These are phyloP conservation scores for Ophiosphaerella herpotricha DNA, from an alignment of 2,329 filamentous ascomycete species.

Conservation along the genomic window DNA sequence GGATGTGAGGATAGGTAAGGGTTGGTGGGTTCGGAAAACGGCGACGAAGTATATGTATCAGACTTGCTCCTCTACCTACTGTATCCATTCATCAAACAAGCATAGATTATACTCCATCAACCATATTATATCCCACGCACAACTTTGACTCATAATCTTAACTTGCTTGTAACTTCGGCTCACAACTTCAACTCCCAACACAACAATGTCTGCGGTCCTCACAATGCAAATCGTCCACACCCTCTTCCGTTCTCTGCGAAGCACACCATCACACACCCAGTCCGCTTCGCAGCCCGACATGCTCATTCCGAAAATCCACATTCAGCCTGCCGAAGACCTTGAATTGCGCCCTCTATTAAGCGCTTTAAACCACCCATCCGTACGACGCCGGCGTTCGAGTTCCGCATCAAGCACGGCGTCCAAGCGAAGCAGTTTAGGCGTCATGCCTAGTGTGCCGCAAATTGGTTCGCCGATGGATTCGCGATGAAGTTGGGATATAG, in stretches of 20 bases:
- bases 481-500: not conserved
- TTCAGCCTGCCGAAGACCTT: constrained; percentile 4
- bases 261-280: not conserved
- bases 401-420: constrained; percentile 2
- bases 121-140: not conserved
- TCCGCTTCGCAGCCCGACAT: not conserved
- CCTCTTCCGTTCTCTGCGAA: constrained; percentile 5
- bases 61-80: not conserved
- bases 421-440: not conserved
- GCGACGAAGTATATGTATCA: constrained; percentile 2
- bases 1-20: not conserved
- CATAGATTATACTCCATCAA: not conserved
- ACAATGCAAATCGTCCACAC: constrained; percentile 10
- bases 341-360: constrained; percentile 4
- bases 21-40: not conserved
- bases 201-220: constrained; percentile 8
- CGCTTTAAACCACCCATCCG: constrained; percentile 1
- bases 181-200: not conserved
- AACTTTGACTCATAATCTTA: not conserved
- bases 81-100: not conserved
- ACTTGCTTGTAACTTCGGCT: not conserved
- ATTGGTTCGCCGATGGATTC: not conserved
- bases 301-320: not conserved
- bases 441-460: constrained; percentile 1
- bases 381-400: constrained; percentile 1